phyloP scores from a whole-genome alignment of 2,329 filamentous ascomycete genomes.

The Talaromyces amestolkiae region DNA sequence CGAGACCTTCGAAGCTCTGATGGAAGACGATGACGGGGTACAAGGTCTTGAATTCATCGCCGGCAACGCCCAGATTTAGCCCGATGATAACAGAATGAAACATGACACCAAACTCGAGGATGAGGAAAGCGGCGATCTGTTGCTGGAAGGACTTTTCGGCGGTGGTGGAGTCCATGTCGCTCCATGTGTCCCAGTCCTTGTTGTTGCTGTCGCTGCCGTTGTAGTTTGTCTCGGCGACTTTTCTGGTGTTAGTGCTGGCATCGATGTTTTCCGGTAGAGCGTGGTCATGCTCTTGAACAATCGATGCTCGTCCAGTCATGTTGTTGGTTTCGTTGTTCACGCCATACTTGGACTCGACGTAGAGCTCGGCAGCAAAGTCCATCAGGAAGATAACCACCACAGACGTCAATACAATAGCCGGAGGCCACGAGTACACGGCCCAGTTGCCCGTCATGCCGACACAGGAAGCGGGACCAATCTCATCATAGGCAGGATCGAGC shows the following conservation, averaged over 20 bases:
- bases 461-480: conserved; percentile 50
- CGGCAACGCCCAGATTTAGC: conserved; percentile 59
- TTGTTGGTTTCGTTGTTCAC: conserved; percentile 31
- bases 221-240: not conserved
- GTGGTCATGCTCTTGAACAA: conserved; percentile 22
- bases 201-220: not conserved
- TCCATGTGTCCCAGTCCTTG: conserved; percentile 3
- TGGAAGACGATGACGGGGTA: conserved; percentile 63
- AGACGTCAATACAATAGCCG: conserved; percentile 51
- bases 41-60: conserved; percentile 56
- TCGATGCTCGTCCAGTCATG: conserved; percentile 15
- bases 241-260: not conserved
- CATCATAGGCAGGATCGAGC: conserved; percentile 45
- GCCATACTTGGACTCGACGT: conserved; percentile 50
- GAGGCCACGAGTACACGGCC: conserved; percentile 53
- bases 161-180: conserved; percentile 1
- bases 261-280: not conserved
- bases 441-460: conserved; percentile 56
- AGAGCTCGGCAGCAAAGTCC: conserved; percentile 52
- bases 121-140: conserved; percentile 43
- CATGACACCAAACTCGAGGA: conserved; percentile 60
- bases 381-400: conserved; percentile 52
- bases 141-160: conserved; percentile 35
- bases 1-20: conserved; percentile 62
- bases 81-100: conserved; percentile 66